phyloP scores from a whole-genome alignment of 2,329 filamentous ascomycete species.

The Fusarium falciforme region DNA sequence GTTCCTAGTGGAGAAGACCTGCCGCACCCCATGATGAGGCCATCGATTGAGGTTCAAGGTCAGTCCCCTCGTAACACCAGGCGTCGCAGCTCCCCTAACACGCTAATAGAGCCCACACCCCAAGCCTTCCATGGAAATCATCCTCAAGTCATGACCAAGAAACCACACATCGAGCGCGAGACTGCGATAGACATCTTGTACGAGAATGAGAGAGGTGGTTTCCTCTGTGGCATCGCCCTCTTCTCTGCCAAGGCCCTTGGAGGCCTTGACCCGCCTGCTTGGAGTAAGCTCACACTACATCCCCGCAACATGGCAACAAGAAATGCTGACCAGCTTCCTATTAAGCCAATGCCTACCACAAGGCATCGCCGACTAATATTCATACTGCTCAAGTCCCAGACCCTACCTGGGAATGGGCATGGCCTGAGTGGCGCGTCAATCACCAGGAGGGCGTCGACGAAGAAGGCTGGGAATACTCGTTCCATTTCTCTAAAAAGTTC shows the following conservation, averaged over 20 bases:
- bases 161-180: conserved; percentile 55
- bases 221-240: conserved; percentile 88
- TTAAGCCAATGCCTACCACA: conserved; percentile 71
- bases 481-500: conserved; percentile 80
- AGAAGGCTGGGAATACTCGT: conserved; percentile 96
- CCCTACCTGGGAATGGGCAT: conserved; percentile 92
- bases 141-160: conserved; percentile 51
- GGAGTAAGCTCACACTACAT: conserved; percentile 63
- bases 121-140: conserved; percentile 36
- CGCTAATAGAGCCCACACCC: conserved; percentile 46
- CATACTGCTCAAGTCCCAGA: conserved; percentile 93
- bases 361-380: conserved; percentile 73
- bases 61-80: background rate
- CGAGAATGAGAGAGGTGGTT: conserved; percentile 93
- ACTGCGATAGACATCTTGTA: conserved; percentile 87
- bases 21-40: conserved; percentile 39
- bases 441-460: conserved; percentile 83
- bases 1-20: conserved; percentile 18
- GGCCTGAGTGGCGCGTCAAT: conserved; percentile 73
- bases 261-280: conserved; percentile 85
- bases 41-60: conserved; percentile 51
- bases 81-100: conserved; percentile 13
- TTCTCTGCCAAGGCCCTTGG: conserved; percentile 89
- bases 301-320: background rate
- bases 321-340: conserved; percentile 9